phyloP scores from a whole-genome alignment of 768 basidiomycete genomes.

The Lactarius deliciosus region DNA sequence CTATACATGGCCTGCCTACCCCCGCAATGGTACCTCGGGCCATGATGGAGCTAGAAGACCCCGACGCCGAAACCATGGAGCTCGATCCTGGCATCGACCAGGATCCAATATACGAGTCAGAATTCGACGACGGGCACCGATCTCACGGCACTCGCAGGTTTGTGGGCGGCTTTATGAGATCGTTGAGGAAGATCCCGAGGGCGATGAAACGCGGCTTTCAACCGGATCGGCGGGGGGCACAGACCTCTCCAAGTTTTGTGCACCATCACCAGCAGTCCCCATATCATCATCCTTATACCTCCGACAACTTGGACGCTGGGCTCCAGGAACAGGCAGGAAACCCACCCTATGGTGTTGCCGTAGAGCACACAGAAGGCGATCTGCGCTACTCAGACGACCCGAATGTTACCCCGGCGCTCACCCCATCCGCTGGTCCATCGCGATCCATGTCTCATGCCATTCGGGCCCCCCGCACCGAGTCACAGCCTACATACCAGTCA shows the following conservation, averaged over 20 bases:
- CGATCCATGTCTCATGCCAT: slow-evolving; percentile 15
- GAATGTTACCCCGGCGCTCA: slow-evolving; percentile 19
- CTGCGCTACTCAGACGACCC: slow-evolving; percentile 21
- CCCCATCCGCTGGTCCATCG: slow-evolving; percentile 10
- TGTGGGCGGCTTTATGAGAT: slow-evolving; percentile 27
- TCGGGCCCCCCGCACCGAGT: slow-evolving; percentile 24
- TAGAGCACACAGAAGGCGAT: slow-evolving; percentile 15
- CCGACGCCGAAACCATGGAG: slow-evolving; percentile 22
- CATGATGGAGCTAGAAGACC: slow-evolving; percentile 22
- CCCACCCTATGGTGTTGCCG: slow-evolving; percentile 21
- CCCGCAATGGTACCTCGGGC: not conserved
- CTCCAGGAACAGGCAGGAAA: slow-evolving; percentile 4
- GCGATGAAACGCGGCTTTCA: slow-evolving; percentile 25
- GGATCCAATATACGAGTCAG: not conserved
- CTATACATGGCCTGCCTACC: slow-evolving; percentile 17
- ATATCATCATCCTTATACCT: slow-evolving; percentile 1
- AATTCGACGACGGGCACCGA: slow-evolving; percentile 10
- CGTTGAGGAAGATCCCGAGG: slow-evolving; percentile 24
- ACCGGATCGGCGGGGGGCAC: slow-evolving; percentile 8
- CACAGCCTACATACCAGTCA: slow-evolving; percentile 28
- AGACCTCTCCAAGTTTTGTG: slow-evolving; percentile 9
- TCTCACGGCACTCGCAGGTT: slow-evolving; percentile 18
- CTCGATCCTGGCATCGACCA: slow-evolving; percentile 15
- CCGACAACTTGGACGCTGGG: not conserved
- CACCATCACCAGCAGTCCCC: slow-evolving; percentile 10